Evolutionary conservation across 208 protist species (phyloP), one percentile per base, ranked within the genome.

Genomic region (Phytomonas francai): DNA sequence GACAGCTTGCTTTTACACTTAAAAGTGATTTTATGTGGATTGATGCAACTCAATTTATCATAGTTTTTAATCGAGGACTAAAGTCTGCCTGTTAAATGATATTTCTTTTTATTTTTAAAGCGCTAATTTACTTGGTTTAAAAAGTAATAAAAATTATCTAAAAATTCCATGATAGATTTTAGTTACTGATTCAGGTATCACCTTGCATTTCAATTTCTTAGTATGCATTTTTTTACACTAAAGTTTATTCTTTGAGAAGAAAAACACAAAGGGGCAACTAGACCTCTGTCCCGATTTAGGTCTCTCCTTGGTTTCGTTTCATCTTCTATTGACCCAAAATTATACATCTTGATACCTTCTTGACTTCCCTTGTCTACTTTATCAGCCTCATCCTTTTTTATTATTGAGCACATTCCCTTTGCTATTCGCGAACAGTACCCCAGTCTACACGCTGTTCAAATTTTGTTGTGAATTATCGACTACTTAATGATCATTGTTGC

Each of bases 401-500:
- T 45, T 71, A 49, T 65, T 39, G 45, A 62, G 14, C n/a, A 5
- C 6, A 1, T 25, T 25, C 2, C 22, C 16, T 54, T n/a, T 49
- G 22, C 54, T 49, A 63, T 25, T 63, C 22, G 59, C 16, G 25
- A 63, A 39, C 7, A 63, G 31, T 65, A n/a, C 36, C 51, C 4
- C 9, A 33, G 19, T 51, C 27, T 32, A 67, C 39, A 27, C 11
- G 22, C 72, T 29, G 19, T 16, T 69, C 29, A 62, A 32, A 67
- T 32, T 32, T 49, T 57, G 51, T 56, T 6, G 19, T 25, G 9
- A 36, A 56, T 34, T 58, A 14, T 39, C 14, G 30, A n/a, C 29
- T 59, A 9, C 39, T 58, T 63, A 54, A 19, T 59, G 22, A 51
- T 39, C 42, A n/a, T 59, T 39, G 25, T 66, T 69, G 19, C 67